Conservation (phyloP, 805 yeast genomes). For the Yamadazyma scolyti region DNA sequence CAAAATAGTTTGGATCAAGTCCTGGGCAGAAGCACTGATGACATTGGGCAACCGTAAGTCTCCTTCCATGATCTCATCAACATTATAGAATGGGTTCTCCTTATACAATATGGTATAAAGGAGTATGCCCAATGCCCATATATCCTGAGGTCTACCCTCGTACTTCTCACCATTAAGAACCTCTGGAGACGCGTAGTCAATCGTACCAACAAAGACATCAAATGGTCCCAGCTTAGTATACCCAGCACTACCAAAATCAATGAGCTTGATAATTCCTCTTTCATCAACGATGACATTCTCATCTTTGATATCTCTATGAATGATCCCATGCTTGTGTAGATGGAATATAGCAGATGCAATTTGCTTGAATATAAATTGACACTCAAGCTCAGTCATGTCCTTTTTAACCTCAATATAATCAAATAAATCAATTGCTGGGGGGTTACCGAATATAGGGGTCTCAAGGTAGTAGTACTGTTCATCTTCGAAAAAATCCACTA, state of each 20-base stretch:
- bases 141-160: constrained; percentile 91
- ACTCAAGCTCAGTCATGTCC: constrained; percentile 75
- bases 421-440: constrained; percentile 89
- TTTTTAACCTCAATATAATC: constrained; percentile 86
- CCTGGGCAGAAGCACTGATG: constrained; percentile 58
- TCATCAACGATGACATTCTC: constrained; percentile 89
- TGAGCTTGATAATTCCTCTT: constrained; percentile 74
- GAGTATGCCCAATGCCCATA: constrained; percentile 94
- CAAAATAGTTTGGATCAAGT: constrained; percentile 61
- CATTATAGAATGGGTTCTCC: constrained; percentile 93
- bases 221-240: constrained; percentile 89
- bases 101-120: constrained; percentile 86
- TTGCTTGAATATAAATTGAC: constrained; percentile 74
- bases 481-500: constrained; percentile 92
- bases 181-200: constrained; percentile 97
- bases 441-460: constrained; percentile 84
- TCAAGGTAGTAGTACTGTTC: constrained; percentile 85
- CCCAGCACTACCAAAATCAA: constrained; percentile 96
- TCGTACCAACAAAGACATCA: constrained; percentile 95
- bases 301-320: constrained; percentile 93
- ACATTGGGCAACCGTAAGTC: constrained; percentile 68
- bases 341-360: constrained; percentile 76
- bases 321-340: constrained; percentile 80
- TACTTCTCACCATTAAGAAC: constrained; percentile 85
- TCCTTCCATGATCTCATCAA: constrained; percentile 93